These are phyloP conservation scores for Plasmodium malariae DNA, from an alignment of 169 alveolate species.

Conservation along the genomic window DNA sequence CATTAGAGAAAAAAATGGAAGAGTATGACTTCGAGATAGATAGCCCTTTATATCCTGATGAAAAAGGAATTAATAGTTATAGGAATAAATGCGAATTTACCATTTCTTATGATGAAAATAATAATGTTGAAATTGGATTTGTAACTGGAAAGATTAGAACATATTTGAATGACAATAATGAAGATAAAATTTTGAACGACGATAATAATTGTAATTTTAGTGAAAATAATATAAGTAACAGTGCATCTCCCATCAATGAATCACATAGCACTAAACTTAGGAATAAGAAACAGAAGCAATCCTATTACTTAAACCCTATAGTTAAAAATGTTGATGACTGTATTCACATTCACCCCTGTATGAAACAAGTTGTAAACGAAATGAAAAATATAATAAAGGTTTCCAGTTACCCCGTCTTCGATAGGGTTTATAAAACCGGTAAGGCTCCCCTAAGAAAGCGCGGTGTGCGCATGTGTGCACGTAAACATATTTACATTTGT, in stretches of 20 bases:
- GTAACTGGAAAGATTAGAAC: constrained; percentile 63
- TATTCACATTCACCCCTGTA: constrained; percentile 70
- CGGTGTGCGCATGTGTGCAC: not conserved
- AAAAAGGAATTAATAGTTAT: constrained; percentile 23
- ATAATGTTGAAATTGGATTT: constrained; percentile 76
- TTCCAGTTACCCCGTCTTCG: constrained; percentile 72
- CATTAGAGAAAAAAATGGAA: constrained; percentile 46
- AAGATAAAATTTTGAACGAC: constrained; percentile 24
- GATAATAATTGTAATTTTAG: constrained; percentile 73
- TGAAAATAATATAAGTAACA: constrained; percentile 74
- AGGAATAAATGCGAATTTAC: constrained; percentile 77
- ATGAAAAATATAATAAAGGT: constrained; percentile 64
- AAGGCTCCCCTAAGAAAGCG: not conserved
- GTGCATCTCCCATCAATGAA: constrained; percentile 68
- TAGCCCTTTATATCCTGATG: constrained; percentile 53
- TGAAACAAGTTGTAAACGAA: constrained; percentile 70
- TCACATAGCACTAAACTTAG: constrained; percentile 54
- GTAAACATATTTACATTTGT: not conserved
- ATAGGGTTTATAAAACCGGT: constrained; percentile 75
- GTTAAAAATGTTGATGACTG: constrained; percentile 66
- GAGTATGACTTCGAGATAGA: constrained; percentile 56
- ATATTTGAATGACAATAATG: constrained; percentile 17
- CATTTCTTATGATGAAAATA: constrained; percentile 69
- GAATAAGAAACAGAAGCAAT: constrained; percentile 60
- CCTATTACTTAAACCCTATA: constrained; percentile 58